Evolutionary conservation across 331 rosid species (phyloP).

Genomic region (Phaseolus coccineus): DNA sequence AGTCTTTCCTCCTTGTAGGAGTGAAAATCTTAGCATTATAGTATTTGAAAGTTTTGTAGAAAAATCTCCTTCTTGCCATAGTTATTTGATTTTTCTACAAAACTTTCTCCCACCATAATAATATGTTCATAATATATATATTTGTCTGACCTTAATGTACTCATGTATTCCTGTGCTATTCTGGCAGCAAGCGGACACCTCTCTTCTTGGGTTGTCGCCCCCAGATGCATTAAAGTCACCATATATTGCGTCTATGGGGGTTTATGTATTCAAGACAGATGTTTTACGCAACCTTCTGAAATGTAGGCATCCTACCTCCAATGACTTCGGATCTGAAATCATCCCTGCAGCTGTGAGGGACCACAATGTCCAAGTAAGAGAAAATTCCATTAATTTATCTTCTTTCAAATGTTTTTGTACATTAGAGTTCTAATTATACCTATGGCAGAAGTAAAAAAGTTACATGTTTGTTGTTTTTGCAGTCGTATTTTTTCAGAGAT

Average conservation of each 20-base stretch:
- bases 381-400: constrained; percentile 9
- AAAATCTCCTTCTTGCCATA: background rate
- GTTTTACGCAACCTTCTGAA: constrained; percentile 78
- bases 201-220: constrained; percentile 77
- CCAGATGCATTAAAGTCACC: constrained; percentile 71
- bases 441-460: constrained; percentile 1
- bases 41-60: no score
- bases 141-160: constrained; percentile 13
- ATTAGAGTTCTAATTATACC: constrained; percentile 10
- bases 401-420: constrained; percentile 13
- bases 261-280: constrained; percentile 85
- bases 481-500: constrained; percentile 89
- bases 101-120: background rate
- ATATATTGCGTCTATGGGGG: constrained; percentile 95
- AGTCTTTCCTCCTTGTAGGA: constrained; percentile 18
- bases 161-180: constrained; percentile 21
- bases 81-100: background rate
- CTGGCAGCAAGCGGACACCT: constrained; percentile 83
- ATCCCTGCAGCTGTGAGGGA: constrained; percentile 85
- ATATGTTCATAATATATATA: constrained; percentile 17
- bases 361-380: constrained; percentile 86
- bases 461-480: constrained; percentile 21
- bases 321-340: constrained; percentile 95
- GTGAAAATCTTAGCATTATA: constrained; percentile 4
- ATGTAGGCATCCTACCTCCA: constrained; percentile 76